Evolutionary conservation across 2,329 filamentous ascomycete species (phyloP).

Genomic region (Septoria petroselini): DNA sequence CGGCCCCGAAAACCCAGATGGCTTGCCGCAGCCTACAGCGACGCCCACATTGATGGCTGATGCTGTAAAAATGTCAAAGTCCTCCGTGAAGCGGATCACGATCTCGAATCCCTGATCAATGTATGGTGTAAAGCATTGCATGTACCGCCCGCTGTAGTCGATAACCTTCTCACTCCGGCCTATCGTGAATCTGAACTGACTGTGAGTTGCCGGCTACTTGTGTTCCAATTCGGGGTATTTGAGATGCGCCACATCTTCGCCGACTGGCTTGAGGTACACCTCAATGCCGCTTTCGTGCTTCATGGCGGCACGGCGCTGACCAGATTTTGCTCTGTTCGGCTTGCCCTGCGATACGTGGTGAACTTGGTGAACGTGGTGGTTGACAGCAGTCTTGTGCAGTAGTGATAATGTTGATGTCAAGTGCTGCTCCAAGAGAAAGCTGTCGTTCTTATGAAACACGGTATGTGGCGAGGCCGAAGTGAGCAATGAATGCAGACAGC

Average conservation of each 20-base stretch:
- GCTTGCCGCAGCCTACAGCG: neutral
- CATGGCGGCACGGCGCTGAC: neutral
- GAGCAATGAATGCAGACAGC: no score
- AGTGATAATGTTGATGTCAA: no score
- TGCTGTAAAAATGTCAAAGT: neutral
- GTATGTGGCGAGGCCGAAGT: no score
- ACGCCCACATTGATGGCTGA: neutral
- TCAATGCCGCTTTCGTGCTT: constrained; percentile 5
- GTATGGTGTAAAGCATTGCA: neutral
- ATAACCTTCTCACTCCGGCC: no score
- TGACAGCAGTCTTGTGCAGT: constrained; percentile 44
- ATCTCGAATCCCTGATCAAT: neutral
- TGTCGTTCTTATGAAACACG: no score
- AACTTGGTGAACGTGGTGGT: constrained; percentile 45
- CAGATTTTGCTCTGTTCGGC: no score
- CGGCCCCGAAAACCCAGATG: no score
- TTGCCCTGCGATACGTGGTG: neutral
- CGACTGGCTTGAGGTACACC: constrained; percentile 4
- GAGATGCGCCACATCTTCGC: neutral
- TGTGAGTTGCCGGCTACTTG: no score
- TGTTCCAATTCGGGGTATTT: neutral
- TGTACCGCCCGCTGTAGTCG: neutral
- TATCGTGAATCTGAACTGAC: no score
- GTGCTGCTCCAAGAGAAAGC: no score
- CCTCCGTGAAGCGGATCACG: neutral